Conservation (phyloP, 257 asterid species). For the Primulina eburnea region DNA sequence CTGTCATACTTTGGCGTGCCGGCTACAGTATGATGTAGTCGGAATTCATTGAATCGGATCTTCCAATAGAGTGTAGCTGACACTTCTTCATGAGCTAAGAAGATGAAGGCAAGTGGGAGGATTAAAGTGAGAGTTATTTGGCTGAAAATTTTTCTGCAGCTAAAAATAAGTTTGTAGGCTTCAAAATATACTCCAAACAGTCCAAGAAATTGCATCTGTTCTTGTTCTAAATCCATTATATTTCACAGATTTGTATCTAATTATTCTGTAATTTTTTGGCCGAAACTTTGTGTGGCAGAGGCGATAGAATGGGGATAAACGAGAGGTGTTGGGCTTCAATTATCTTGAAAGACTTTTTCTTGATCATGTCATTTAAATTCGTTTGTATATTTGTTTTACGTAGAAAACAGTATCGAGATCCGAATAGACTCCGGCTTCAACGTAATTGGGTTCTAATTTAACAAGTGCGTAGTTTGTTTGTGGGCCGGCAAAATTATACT, state of each 20-base stretch:
- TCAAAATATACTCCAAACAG: slow-evolving; percentile 48
- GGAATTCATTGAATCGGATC: slow-evolving; percentile 28
- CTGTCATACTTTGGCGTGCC: slow-evolving; percentile 22
- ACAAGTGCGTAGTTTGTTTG: no score
- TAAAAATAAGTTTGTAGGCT: slow-evolving; percentile 48
- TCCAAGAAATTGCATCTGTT: slow-evolving; percentile 58
- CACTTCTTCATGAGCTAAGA: slow-evolving; percentile 45
- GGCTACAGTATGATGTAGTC: slow-evolving; percentile 13
- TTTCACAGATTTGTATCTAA: no score
- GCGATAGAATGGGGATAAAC: background rate
- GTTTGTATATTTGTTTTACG: no score
- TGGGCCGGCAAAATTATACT: background rate
- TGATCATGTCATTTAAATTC: no score
- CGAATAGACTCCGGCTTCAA: no score
- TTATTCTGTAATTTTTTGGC: background rate
- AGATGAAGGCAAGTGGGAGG: slow-evolving; percentile 59
- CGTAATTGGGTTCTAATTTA: no score
- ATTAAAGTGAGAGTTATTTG: slow-evolving; percentile 55
- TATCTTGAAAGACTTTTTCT: no score
- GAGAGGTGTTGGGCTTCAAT: no score
- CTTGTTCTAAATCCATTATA: slow-evolving; percentile 61
- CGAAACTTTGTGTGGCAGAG: background rate
- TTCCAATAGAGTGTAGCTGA: slow-evolving; percentile 31
- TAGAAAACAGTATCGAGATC: no score
- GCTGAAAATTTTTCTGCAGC: slow-evolving; percentile 45